Evolutionary conservation across 2,329 filamentous ascomycete species (phyloP), one percentile per base, ranked within the genome.

Genomic region (Colletotrichum gloeosporioides): DNA sequence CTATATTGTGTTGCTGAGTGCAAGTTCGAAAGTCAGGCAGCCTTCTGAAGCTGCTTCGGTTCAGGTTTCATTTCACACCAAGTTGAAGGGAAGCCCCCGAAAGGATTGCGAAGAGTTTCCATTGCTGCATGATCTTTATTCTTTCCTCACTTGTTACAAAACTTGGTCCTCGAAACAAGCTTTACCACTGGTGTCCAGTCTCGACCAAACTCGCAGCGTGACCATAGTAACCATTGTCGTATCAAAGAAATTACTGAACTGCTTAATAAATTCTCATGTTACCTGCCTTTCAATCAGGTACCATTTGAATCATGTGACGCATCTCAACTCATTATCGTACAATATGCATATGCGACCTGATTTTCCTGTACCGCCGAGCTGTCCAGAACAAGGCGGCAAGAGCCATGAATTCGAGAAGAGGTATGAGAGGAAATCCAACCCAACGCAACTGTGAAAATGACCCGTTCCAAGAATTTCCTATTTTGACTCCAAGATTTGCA

Each of bases 371-470:
- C 5, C 22, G 59, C n/a, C 59, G 31, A 4, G 61, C 39, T 25
- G 69, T 44, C 69, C 69, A 71, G 13, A 64, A 55, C 13, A 71
- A 29, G n/a, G 34, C 39, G 31, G 27, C 36, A 16, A 71, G 36
- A 25, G 69, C 69, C 13, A 44, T 44, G 12, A 64, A n/a, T 8
- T 71, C 69, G 3, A 71, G 36, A 34, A 34, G 36, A 25, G n/a
- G 36, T 9, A 71, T 53, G 22, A n/a, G 29, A 6, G 55, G 27
- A 2, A 68, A 57, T 3, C 44, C 49, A 8, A 68, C n/a, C 49
- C 44, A 57, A 0, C 29, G 44, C 12, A 53, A 13, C 8, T 68
- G 65, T 12, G 22, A 25, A 15, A 49, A 15, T 4, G 31, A 25
- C 13, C n/a, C 44, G 3, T 16, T 9, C 31, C 29, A 34, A 2